Base-by-base conservation (phyloP, 345 rosid species). In the Syzygium aromaticum region DNA sequence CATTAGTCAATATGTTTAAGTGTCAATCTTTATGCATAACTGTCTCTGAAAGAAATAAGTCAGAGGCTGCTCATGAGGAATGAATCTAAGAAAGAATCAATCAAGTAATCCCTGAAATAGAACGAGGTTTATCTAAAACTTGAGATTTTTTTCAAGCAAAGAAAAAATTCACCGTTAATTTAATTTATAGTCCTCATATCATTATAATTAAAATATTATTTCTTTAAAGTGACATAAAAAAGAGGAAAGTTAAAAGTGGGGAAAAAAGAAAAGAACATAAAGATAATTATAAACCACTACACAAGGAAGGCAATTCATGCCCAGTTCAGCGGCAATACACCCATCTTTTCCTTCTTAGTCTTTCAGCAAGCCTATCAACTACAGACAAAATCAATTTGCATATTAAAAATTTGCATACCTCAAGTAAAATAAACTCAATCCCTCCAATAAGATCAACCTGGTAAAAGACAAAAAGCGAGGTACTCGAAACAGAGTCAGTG, bases 371-470 rank as follows among this genome's bases (percentile, higher is more conserved):
- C 38, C 53, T 54, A 51, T 57, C 28, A 54, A 53, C 67, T 40
- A 21, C 86, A 5, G 30, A 59, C 33, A 77, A 40, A 64, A 51
- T 52, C 51, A 28, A 54, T n/a, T 40, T 53, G 9, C 51, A 25
- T 14, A 77, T 38, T 63, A 77, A 67, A 80, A 49, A 51, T 46
- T 84, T 22, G 88, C 89, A 88, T 94, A 96, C 99, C 99, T 98
- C 98, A 86, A 90, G 86, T 93, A 96, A 95, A 89, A 98, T 95
- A 91, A 94, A 96, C 77, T 98, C 96, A 86, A 95, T 95, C 87
- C 99, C 99, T 84, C 98, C 99, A 90, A 98, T 94, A 92, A 96
- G 95, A 87, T 96, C 98, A 92, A 95, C 92, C 93, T 96, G 98
- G 87, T 94, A 93, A 84, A 94, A 86, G 88, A 96, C 96, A 94